A percentile compares a stretch with the other conserved stretches of the same genome.
phyloP scores from a whole-genome alignment of 192 early-diverging fungal genomes.

The Gonapodya sp. region DNA sequence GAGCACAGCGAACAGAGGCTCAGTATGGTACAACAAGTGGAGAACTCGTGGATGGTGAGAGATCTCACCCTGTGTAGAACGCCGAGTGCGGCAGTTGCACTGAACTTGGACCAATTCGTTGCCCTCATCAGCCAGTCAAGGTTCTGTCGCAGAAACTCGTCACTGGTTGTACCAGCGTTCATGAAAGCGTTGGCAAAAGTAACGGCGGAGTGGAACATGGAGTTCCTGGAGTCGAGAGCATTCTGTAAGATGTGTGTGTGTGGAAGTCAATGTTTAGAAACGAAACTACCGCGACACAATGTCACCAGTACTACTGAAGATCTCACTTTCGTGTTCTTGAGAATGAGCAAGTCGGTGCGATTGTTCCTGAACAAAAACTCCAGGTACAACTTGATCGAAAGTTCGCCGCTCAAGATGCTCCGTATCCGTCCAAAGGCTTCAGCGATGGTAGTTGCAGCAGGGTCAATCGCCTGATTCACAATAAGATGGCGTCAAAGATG shows the following conservation, averaged over 20 bases:
- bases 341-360: constrained; percentile 87
- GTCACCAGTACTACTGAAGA: neutral
- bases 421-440: constrained; percentile 48
- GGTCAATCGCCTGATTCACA: neutral
- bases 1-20: no score
- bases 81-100: constrained; percentile 92
- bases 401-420: constrained; percentile 78
- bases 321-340: constrained; percentile 76
- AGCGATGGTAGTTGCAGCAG: neutral
- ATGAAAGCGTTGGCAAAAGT: constrained; percentile 97
- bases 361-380: constrained; percentile 96
- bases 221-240: constrained; percentile 78
- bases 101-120: constrained; percentile 99
- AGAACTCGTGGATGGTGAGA: neutral
- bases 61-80: constrained; percentile 79
- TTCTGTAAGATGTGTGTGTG: constrained; percentile 37
- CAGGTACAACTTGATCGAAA: constrained; percentile 83
- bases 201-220: constrained; percentile 88
- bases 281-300: neutral
- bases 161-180: constrained; percentile 95
- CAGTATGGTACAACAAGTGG: no score
- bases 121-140: constrained; percentile 95
- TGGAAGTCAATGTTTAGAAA: neutral
- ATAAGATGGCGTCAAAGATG: neutral
- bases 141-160: constrained; percentile 94